These are phyloP conservation scores for Chloris gayana DNA, from an alignment of 176 grass and related monocot genomes.

Conservation along the genomic window DNA sequence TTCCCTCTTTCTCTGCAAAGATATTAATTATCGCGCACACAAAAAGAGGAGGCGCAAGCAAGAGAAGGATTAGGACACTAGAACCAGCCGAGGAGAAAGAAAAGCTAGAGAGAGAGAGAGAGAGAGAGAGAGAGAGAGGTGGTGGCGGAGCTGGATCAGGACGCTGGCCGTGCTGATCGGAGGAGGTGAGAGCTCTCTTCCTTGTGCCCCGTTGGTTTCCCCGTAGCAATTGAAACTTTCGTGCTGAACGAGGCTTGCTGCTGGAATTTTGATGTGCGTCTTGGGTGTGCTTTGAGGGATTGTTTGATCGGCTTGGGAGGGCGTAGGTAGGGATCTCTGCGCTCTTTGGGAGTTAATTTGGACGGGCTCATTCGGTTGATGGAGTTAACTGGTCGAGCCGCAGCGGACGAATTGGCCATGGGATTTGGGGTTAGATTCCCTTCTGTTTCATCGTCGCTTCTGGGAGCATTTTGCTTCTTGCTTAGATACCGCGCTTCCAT, in stretches of 20 bases:
- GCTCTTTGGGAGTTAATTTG: background rate
- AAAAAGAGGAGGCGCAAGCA: constrained; percentile 2
- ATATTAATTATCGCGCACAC: constrained; percentile 45
- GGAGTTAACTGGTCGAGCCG: background rate
- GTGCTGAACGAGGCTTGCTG: too few species aligned
- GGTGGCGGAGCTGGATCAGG: constrained; percentile 34
- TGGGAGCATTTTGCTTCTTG: constrained; percentile 33
- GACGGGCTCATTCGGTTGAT: background rate
- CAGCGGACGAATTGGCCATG: background rate
- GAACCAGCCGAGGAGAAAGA: constrained; percentile 20
- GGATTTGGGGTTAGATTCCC: constrained; percentile 31
- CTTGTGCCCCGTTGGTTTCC: background rate
- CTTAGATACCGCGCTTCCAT: constrained; percentile 6
- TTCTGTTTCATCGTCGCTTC: background rate
- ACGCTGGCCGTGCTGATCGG: constrained; percentile 36
- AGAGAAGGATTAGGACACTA: constrained; percentile 47
- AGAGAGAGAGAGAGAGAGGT: constrained; percentile 2
- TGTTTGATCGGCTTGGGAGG: constrained; percentile 8
- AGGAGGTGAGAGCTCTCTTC: constrained; percentile 50
- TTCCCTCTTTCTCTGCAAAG: background rate
- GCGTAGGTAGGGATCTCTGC: background rate
- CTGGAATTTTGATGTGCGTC: background rate
- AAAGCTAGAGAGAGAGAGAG: constrained; percentile 14
- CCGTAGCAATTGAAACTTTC: too few species aligned
- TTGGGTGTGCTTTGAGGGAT: background rate